A percentile compares a stretch with the other conserved stretches of the same genome.
Conservation (phyloP, 1,284 basidiomycete species). For the Ganoderma leucocontextum region DNA sequence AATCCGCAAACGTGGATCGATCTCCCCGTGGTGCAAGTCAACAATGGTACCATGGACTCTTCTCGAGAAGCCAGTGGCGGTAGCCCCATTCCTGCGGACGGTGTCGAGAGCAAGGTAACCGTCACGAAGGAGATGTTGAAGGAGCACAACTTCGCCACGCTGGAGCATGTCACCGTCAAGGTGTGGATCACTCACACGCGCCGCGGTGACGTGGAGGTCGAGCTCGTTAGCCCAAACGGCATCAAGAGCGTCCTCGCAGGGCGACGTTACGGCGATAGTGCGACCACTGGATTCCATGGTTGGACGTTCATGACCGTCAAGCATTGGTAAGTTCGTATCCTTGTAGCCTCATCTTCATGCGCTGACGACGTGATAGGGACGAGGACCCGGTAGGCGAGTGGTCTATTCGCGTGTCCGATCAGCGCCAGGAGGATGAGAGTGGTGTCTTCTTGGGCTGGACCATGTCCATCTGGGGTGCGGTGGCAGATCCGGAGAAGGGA, state of each 20-base stretch:
- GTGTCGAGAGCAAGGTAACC: slow-evolving; percentile 72
- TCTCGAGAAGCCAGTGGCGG: slow-evolving; percentile 71
- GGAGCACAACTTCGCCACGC: slow-evolving; percentile 81
- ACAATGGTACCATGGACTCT: slow-evolving; percentile 66
- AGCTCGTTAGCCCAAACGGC: slow-evolving; percentile 87
- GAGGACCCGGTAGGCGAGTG: slow-evolving; percentile 94
- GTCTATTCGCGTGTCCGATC: slow-evolving; percentile 89
- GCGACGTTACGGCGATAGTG: slow-evolving; percentile 75
- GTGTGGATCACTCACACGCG: slow-evolving; percentile 92
- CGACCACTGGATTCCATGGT: slow-evolving; percentile 80
- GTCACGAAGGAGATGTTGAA: slow-evolving; percentile 79
- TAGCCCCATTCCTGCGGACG: slow-evolving; percentile 69
- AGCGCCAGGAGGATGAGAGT: slow-evolving; percentile 60
- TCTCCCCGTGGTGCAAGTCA: slow-evolving; percentile 75
- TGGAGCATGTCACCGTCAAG: slow-evolving; percentile 94
- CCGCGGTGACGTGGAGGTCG: slow-evolving; percentile 94
- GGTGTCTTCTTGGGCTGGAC: slow-evolving; percentile 94
- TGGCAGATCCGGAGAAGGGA: slow-evolving; percentile 71
- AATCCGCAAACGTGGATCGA: slow-evolving; percentile 95
- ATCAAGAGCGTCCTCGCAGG: slow-evolving; percentile 88
- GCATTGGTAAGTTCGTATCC: slow-evolving; percentile 81
- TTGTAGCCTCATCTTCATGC: too few relatives aligned
- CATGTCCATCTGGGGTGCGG: slow-evolving; percentile 94
- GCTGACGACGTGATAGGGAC: slow-evolving; percentile 65
- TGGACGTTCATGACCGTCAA: slow-evolving; percentile 99